phyloP scores from a whole-genome alignment of 176 grass and related monocot genomes.

The Carex scoparia region DNA sequence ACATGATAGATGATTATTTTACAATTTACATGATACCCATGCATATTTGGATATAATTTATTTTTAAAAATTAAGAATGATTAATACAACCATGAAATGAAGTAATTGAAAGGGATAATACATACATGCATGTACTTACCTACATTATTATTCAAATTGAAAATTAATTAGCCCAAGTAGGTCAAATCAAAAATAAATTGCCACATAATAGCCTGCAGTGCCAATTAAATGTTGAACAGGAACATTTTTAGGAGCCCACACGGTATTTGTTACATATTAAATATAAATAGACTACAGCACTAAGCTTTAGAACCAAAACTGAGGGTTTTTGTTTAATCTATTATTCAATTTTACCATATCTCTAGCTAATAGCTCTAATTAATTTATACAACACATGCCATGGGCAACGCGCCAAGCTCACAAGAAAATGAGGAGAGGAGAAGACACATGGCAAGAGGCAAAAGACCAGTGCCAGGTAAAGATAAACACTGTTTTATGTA shows the following conservation, averaged over 20 bases:
- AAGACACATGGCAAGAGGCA: conserved; percentile 13
- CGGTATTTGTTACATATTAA: neutral
- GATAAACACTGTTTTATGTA: neutral
- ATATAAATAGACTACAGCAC: neutral
- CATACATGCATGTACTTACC: neutral
- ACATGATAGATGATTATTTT: too few species aligned
- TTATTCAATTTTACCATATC: neutral
- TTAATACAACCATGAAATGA: neutral
- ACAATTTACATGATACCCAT: neutral
- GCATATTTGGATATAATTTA: neutral
- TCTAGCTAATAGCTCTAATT: neutral
- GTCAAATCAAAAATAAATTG: neutral
- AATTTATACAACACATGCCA: neutral
- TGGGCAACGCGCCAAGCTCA: neutral
- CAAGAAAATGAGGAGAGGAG: conserved; percentile 11
- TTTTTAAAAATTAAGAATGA: neutral
- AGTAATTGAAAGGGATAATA: neutral
- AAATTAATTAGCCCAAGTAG: neutral
- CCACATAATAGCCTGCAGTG: neutral
- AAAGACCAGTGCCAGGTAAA: neutral
- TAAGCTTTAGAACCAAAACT: too few species aligned
- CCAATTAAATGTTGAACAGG: neutral
- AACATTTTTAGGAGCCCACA: neutral
- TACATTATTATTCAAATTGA: neutral
- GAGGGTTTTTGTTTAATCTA: neutral